These are phyloP conservation scores for Mortierella sp. DNA, from an alignment of 371 early-diverging fungal species.

Conservation along the genomic window DNA sequence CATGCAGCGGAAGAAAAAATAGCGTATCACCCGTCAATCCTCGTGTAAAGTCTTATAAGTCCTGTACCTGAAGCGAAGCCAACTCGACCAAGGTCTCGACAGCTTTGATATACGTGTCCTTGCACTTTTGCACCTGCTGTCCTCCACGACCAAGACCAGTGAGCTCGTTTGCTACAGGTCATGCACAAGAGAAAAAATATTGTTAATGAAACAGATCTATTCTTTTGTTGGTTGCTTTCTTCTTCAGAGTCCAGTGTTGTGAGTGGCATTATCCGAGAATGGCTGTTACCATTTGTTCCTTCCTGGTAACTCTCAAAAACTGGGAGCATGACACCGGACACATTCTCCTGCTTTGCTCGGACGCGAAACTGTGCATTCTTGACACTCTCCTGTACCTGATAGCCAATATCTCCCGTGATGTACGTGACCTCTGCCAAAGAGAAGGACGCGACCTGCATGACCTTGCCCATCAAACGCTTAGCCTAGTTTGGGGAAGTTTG, in stretches of 20 bases:
- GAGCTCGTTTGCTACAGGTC: slow-evolving; percentile 89
- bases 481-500: slow-evolving; percentile 73
- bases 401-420: slow-evolving; percentile 97
- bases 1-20: background rate
- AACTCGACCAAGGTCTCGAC: slow-evolving; percentile 96
- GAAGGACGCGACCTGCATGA: slow-evolving; percentile 98
- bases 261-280: slow-evolving; percentile 24
- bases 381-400: slow-evolving; percentile 94
- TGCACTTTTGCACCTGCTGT: slow-evolving; percentile 94
- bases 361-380: slow-evolving; percentile 93
- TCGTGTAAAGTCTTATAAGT: no score
- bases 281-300: slow-evolving; percentile 80
- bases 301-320: slow-evolving; percentile 90
- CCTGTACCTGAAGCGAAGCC: slow-evolving; percentile 92
- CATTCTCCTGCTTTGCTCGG: slow-evolving; percentile 94
- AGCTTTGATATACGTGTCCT: slow-evolving; percentile 94
- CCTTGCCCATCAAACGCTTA: slow-evolving; percentile 94
- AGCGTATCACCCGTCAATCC: no score
- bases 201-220: slow-evolving; percentile 10
- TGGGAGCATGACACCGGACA: slow-evolving; percentile 97
- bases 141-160: slow-evolving; percentile 98
- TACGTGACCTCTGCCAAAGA: slow-evolving; percentile 98
- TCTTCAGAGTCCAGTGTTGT: background rate
- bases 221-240: no score
- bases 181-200: no score